These are phyloP conservation scores for Teratosphaeria gauchensis DNA, from an alignment of 2,329 filamentous ascomycete genomes.

Conservation along the genomic window DNA sequence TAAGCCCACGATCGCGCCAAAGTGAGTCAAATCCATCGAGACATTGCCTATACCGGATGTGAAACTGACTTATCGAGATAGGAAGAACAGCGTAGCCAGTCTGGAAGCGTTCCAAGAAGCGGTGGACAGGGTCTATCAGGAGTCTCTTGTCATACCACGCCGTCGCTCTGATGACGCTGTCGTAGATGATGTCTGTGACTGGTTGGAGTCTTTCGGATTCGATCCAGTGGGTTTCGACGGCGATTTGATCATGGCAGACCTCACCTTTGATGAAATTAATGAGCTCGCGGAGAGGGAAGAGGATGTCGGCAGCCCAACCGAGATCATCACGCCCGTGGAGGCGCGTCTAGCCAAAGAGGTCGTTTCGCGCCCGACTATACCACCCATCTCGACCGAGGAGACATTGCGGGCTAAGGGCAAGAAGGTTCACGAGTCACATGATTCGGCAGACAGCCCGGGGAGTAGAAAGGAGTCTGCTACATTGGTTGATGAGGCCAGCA, in stretches of 20 bases:
- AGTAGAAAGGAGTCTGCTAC: neutral
- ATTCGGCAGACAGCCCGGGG: neutral
- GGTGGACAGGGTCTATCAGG: conserved; percentile 22
- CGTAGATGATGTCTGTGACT: conserved; percentile 33
- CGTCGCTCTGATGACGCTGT: conserved; percentile 26
- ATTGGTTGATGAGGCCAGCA: neutral
- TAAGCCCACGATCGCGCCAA: conserved; percentile 21
- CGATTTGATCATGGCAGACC: conserved; percentile 9
- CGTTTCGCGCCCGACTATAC: conserved; percentile 7
- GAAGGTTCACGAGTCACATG: neutral
- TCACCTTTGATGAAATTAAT: conserved; percentile 3
- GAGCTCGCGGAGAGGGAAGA: conserved; percentile 12
- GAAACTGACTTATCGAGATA: conserved; percentile 1
- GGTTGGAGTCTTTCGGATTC: conserved; percentile 33
- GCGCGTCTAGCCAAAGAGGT: conserved; percentile 17
- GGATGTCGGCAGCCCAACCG: conserved; percentile 14
- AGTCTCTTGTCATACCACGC: conserved; percentile 17
- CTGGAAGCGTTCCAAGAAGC: conserved; percentile 30
- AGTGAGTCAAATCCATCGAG: neutral
- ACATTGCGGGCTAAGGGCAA: conserved; percentile 18
- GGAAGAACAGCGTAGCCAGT: conserved; percentile 33
- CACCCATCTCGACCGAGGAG: conserved; percentile 16
- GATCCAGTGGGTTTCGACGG: conserved; percentile 18
- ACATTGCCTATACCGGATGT: neutral
- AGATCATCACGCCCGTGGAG: conserved; percentile 13